Evolutionary conservation across 331 rosid species (phyloP).

Genomic region (Malus hybrid): DNA sequence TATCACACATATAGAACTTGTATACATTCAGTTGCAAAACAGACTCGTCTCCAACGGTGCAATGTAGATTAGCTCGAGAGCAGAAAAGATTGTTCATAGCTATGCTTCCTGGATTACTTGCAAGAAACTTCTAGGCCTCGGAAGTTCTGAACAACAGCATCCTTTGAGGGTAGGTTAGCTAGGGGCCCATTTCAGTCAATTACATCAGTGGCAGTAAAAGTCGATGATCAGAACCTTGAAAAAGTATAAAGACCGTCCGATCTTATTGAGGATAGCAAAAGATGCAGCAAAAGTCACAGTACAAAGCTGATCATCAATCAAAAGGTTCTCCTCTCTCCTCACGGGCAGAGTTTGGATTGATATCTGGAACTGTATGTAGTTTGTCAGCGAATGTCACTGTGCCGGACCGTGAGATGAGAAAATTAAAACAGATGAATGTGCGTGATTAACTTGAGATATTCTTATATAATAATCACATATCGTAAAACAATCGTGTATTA

Average conservation of each 20-base stretch:
- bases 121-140: slow-evolving; percentile 11
- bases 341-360: too few relatives aligned
- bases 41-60: too few relatives aligned
- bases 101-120: neutral
- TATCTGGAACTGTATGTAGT: too few relatives aligned
- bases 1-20: too few relatives aligned
- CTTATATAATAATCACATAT: accelerated
- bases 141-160: neutral
- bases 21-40: too few relatives aligned
- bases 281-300: neutral
- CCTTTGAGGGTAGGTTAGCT: neutral
- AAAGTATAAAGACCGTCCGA: slow-evolving; percentile 2
- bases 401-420: too few relatives aligned
- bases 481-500: accelerated
- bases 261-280: neutral
- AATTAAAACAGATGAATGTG: accelerated
- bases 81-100: neutral
- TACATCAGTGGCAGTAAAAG: neutral
- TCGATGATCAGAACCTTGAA: neutral
- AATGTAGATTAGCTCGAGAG: too few relatives aligned
- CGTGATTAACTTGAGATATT: too few relatives aligned
- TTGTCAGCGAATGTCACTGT: too few relatives aligned
- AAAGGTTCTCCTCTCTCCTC: too few relatives aligned
- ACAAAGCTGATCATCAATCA: too few relatives aligned
- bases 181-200: neutral